Base-by-base conservation (phyloP, 495 filamentous ascomycete genomes). In the Podospora comata region DNA sequence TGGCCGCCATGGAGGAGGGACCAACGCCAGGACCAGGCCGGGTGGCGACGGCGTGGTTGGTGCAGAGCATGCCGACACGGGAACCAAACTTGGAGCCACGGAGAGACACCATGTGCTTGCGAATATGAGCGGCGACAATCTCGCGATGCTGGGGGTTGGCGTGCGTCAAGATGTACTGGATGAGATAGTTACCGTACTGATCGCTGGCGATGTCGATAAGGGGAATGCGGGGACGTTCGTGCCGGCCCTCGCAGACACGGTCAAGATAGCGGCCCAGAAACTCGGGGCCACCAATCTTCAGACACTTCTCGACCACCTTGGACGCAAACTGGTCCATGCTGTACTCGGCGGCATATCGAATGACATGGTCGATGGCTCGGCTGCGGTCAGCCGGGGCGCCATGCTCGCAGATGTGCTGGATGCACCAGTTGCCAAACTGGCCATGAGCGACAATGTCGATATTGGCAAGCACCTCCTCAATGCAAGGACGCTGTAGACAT, bases 361-460 rank as follows among this genome's bases (percentile, higher is more conserved):
- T 89, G 69, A 98, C 92, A 78, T 97, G 94, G 73, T 98, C 96
- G 72, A 97, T 89, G 28, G 95, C 95, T 70, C 92, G 89, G 79
- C 89, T 96, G 75, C 93, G 93, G 76, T 99, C 95, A 66, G 89
- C 88, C 30, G 94, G 92, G 68, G 90, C 89, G 53, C 95, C 96
- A 77, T 99, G 96, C 76, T 99, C 95, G 80, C 95, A 99, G 75
- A 99, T 93, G 79, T 99, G 95, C 79, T 99, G 95, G 72, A 99
- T 98, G 79, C 95, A 99, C 95, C 95, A 99, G 75, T 99, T 99
- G 61, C 95, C 95, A 76, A 98, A 99, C 75, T 99, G 95, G n/a
- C 95, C 95, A 78, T 96, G 95, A 59, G 95, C 90, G 73, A 99
- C 92, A 64, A 97, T 89, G 78, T 98, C 92, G 66, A 98, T 96